These are phyloP conservation scores for Spathaspora passalidarum DNA, from an alignment of 805 yeast genomes.

Conservation along the genomic window DNA sequence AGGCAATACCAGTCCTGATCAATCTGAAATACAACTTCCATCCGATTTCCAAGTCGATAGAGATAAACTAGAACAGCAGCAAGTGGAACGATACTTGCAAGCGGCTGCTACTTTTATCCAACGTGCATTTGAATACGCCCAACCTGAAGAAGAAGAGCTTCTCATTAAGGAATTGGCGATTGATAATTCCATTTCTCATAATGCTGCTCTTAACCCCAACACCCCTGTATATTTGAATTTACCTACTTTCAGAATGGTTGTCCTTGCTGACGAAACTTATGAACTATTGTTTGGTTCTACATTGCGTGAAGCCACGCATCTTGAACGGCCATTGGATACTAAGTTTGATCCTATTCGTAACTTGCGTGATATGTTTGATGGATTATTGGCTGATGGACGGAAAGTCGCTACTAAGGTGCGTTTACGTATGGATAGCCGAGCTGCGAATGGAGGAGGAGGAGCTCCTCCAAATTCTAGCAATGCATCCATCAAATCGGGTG, in stretches of 20 bases:
- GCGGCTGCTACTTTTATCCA: constrained; percentile 87
- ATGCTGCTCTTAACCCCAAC: constrained; percentile 79
- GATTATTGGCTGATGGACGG: constrained; percentile 86
- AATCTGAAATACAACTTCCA: constrained; percentile 42
- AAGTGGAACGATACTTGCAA: constrained; percentile 75
- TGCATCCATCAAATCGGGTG: constrained; percentile 24
- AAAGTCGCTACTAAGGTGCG: constrained; percentile 88
- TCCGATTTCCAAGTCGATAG: constrained; percentile 60
- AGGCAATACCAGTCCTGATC: constrained; percentile 14
- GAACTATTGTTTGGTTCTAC: constrained; percentile 78
- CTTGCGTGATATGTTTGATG: constrained; percentile 85
- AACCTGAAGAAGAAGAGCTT: constrained; percentile 52
- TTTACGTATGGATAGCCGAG: constrained; percentile 77
- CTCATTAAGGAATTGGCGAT: constrained; percentile 36
- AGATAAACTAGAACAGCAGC: constrained; percentile 57
- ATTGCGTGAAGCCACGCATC: constrained; percentile 63
- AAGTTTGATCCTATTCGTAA: constrained; percentile 51
- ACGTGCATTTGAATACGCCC: constrained; percentile 87
- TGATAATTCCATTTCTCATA: constrained; percentile 49
- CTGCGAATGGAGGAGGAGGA: constrained; percentile 21
- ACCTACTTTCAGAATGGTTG: constrained; percentile 92
- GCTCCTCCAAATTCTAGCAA: constrained; percentile 12
- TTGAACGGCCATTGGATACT: constrained; percentile 51
- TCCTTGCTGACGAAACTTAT: constrained; percentile 89
- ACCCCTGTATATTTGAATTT: constrained; percentile 71